Percentiles rank a stretch among this genome's conserved stretches.
These are phyloP conservation scores for Globisporangium canariense DNA, from an alignment of 352 stramenopile species.

Conservation along the genomic window DNA sequence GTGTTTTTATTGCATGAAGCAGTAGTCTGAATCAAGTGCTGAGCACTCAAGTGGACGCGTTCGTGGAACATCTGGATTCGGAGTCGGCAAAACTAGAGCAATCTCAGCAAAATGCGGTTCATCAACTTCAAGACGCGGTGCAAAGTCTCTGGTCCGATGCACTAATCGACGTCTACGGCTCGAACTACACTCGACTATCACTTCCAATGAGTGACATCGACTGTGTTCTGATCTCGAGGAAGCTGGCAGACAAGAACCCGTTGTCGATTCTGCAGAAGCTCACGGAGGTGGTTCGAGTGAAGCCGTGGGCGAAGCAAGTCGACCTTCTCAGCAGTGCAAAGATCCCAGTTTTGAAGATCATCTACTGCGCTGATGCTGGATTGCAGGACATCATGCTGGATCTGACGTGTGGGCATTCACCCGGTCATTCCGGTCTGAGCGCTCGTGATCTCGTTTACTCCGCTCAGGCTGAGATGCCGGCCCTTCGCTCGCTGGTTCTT, in stretches of 20 bases:
- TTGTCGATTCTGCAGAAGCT: conserved; percentile 89
- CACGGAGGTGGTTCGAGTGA: conserved; percentile 71
- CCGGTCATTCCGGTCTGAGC: conserved; percentile 92
- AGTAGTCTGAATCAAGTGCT: conserved; percentile 25
- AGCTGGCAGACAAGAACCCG: conserved; percentile 71
- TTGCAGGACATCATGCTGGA: conserved; percentile 81
- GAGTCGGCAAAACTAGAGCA: conserved; percentile 33
- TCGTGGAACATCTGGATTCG: conserved; percentile 47
- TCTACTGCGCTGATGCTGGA: conserved; percentile 25
- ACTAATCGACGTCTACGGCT: conserved; percentile 95
- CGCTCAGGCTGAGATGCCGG: conserved; percentile 88
- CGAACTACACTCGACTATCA: conserved; percentile 93
- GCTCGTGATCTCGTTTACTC: conserved; percentile 92
- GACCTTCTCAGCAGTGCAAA: conserved; percentile 93
- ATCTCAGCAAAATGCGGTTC: conserved; percentile 48
- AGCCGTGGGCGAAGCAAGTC: conserved; percentile 80
- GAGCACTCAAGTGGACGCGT: conserved; percentile 47
- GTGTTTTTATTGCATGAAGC: not conserved
- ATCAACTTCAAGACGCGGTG: conserved; percentile 43
- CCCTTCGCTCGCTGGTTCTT: conserved; percentile 92
- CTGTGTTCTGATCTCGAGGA: conserved; percentile 91
- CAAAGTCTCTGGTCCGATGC: conserved; percentile 81
- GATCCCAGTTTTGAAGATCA: conserved; percentile 96
- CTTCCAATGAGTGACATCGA: conserved; percentile 96
- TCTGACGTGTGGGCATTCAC: conserved; percentile 93